phyloP scores from a whole-genome alignment of 106 monocot genomes.

The Acorus gramineus region DNA sequence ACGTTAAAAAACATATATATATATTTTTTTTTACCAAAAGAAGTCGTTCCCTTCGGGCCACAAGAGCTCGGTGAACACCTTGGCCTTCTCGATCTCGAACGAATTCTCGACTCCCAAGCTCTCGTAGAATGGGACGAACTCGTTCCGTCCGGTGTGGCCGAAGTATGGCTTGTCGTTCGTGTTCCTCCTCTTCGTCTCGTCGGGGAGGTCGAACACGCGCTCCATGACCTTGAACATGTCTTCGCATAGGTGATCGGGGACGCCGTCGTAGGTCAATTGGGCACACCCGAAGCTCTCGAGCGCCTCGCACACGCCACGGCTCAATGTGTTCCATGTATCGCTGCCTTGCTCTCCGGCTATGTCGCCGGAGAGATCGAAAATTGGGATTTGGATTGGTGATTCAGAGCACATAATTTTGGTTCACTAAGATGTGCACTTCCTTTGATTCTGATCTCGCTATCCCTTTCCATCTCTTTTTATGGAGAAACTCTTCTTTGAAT shows the following conservation, averaged over 20 bases:
- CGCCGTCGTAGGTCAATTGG: conserved; percentile 17
- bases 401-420: no score
- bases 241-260: conserved; percentile 13
- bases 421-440: no score
- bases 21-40: conserved; percentile 28
- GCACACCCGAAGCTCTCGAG: conserved; percentile 27
- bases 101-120: conserved; percentile 24
- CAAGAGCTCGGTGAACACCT: conserved; percentile 23
- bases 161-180: conserved; percentile 6
- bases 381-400: no score
- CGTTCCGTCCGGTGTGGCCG: conserved; percentile 25
- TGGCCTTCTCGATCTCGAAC: neutral
- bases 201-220: conserved; percentile 35
- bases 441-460: no score
- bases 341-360: no score
- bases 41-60: conserved; percentile 34
- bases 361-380: no score
- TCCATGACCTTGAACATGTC: conserved; percentile 10
- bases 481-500: no score
- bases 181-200: conserved; percentile 21
- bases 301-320: conserved; percentile 11
- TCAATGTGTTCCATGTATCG: neutral
- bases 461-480: no score
- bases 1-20: neutral
- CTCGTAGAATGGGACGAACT: conserved; percentile 13